Conservation (phyloP, 2,329 filamentous ascomycete species). For the Nemania diffusa region DNA sequence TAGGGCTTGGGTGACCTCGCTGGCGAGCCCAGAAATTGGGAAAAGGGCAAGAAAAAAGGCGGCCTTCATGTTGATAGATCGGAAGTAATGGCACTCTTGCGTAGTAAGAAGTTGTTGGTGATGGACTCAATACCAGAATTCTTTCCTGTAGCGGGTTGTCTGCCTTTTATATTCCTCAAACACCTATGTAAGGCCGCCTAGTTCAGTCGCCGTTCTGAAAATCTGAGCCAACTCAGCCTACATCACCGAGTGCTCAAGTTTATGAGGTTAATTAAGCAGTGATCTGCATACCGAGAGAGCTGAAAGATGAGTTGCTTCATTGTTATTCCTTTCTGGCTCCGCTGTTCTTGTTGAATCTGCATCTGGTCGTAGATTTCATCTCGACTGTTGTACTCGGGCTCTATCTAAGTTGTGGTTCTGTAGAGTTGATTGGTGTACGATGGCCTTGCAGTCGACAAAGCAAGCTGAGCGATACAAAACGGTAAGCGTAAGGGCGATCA, state of each 20-base stretch:
- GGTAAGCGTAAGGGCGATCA: conserved; percentile 16
- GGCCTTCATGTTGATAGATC: conserved; percentile 24
- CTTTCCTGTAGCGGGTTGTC: neutral
- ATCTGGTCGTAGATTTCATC: conserved; percentile 8
- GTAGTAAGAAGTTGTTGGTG: conserved; percentile 10
- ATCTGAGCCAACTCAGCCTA: neutral
- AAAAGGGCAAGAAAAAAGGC: conserved; percentile 20
- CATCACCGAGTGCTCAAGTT: neutral
- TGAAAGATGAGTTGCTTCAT: neutral
- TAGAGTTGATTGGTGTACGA: neutral
- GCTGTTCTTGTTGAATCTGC: neutral
- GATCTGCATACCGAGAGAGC: conserved; percentile 9
- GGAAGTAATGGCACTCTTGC: conserved; percentile 1
- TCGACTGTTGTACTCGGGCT: conserved; percentile 16
- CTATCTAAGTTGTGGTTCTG: conserved; percentile 1
- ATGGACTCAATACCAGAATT: neutral
- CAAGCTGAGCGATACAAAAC: neutral
- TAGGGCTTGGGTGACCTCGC: neutral
- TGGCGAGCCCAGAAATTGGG: conserved; percentile 22
- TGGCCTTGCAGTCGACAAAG: neutral
- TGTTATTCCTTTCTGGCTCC: neutral
- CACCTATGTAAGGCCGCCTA: neutral
- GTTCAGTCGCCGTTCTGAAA: neutral
- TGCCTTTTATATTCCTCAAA: conserved; percentile 19
- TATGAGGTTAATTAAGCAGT: neutral